Evolutionary conservation across 1,284 basidiomycete genomes (phyloP).

Genomic region (Ceratobasidium sp.): DNA sequence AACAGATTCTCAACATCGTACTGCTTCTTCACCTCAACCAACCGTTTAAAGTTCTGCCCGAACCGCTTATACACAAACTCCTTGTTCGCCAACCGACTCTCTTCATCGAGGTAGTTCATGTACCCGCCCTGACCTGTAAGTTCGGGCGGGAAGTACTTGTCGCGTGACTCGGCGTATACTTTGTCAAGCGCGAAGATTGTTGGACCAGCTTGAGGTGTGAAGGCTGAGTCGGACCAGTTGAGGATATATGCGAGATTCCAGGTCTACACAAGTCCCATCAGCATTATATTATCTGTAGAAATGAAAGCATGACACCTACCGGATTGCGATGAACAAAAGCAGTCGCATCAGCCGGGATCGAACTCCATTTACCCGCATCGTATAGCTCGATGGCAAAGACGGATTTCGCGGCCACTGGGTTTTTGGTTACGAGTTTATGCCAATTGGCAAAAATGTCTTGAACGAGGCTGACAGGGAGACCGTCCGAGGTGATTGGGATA

Average conservation of each 20-base stretch:
- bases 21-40: constrained; percentile 44
- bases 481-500: background rate
- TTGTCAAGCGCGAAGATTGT: background rate
- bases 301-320: background rate
- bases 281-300: background rate
- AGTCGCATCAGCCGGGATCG: constrained; percentile 33
- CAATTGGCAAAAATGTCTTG: background rate
- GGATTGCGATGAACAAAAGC: constrained; percentile 24
- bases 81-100: background rate
- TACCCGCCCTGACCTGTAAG: background rate
- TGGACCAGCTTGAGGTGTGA: background rate
- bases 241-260: background rate
- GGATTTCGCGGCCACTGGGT: constrained; percentile 17
- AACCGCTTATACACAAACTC: background rate
- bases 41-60: constrained; percentile 27
- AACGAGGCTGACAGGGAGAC: constrained; percentile 2
- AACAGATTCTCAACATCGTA: constrained; percentile 43
- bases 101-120: constrained; percentile 1
- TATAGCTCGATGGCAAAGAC: constrained; percentile 29
- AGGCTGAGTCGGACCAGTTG: background rate
- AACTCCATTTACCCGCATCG: background rate
- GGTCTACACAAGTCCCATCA: too few species aligned
- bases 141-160: background rate
- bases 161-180: background rate
- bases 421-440: background rate